These are phyloP conservation scores for Saturnispora silvae DNA, from an alignment of 805 yeast genomes.

Conservation along the genomic window DNA sequence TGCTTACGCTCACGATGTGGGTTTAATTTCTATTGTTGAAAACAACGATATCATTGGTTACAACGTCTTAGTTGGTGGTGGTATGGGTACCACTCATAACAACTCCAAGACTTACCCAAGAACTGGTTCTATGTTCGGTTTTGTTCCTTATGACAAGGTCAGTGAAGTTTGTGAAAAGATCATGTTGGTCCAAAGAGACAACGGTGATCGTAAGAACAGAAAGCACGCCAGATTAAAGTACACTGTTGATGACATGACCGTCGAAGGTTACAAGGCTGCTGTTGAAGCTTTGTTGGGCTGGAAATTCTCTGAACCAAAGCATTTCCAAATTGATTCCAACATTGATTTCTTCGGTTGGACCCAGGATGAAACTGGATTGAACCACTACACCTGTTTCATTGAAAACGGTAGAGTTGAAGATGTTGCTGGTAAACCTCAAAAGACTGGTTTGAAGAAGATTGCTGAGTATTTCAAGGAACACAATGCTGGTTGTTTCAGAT, in stretches of 20 bases:
- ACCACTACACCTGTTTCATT: conserved; percentile 88
- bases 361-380: conserved; percentile 69
- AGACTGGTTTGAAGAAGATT: conserved; percentile 70
- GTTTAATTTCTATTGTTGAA: conserved; percentile 77
- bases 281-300: conserved; percentile 80
- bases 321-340: conserved; percentile 74
- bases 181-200: conserved; percentile 88
- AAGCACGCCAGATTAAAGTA: conserved; percentile 97
- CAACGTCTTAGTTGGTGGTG: conserved; percentile 92
- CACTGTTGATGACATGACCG: conserved; percentile 90
- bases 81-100: conserved; percentile 98
- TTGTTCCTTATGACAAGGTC: conserved; percentile 53
- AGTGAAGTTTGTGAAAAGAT: conserved; percentile 79
- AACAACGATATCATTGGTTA: conserved; percentile 63
- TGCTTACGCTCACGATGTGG: conserved; percentile 92
- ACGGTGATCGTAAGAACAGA: conserved; percentile 92
- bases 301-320: conserved; percentile 57
- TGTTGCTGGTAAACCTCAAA: conserved; percentile 81
- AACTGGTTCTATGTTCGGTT: conserved; percentile 84
- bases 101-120: conserved; percentile 95
- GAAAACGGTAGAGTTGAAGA: conserved; percentile 96
- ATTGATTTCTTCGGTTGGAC: conserved; percentile 92
- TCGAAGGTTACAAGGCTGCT: conserved; percentile 65
- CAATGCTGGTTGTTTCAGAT: conserved; percentile 75
- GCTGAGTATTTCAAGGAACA: conserved; percentile 55